Percentiles rank a stretch among this genome's conserved stretches.
Conservation (phyloP, 495 filamentous ascomycete genomes). For the Neurospora cerealis region DNA sequence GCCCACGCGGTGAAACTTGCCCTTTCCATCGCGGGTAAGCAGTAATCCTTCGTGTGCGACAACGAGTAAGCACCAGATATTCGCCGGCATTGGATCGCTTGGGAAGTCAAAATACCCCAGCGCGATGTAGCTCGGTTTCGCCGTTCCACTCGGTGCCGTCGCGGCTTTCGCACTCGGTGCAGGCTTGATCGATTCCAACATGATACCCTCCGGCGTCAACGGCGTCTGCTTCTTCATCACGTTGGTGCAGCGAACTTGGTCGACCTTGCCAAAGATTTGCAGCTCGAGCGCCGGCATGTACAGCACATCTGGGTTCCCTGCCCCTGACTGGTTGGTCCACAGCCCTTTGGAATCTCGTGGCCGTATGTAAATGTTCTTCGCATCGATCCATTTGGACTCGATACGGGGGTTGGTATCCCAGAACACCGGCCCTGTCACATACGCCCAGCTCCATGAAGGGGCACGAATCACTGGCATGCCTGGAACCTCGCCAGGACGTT, state of each 20-base stretch:
- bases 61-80: not conserved
- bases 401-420: not conserved
- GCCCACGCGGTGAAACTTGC: not conserved
- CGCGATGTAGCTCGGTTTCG: not conserved
- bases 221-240: not conserved
- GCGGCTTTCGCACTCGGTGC: not conserved
- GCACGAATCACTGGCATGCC: not conserved
- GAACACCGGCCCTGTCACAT: not conserved
- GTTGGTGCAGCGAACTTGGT: not conserved
- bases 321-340: not conserved
- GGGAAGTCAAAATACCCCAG: not conserved
- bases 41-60: not conserved
- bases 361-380: not conserved
- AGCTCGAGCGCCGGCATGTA: not conserved
- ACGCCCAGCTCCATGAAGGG: slow-evolving; percentile 1
- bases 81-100: not conserved
- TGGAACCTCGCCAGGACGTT: not conserved
- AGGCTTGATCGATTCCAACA: not conserved
- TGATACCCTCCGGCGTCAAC: not conserved
- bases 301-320: not conserved
- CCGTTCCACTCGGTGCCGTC: not conserved
- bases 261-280: not conserved
- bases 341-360: not conserved
- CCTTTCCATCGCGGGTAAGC: not conserved
- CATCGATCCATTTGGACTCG: not conserved